phyloP scores from a whole-genome alignment of 352 stramenopile species.

The Phytophthora citricola region DNA sequence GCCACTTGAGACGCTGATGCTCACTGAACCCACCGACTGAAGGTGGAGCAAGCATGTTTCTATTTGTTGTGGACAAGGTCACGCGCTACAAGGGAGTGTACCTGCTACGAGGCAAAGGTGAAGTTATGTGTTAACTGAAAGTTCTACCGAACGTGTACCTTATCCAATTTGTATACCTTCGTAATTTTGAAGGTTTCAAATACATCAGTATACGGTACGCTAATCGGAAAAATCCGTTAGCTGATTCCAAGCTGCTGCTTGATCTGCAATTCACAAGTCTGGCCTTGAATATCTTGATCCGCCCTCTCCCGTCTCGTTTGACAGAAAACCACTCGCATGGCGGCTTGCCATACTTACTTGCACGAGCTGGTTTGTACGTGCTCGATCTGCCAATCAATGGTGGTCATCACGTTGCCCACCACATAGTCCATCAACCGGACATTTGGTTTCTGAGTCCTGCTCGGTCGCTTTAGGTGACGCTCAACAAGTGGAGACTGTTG shows the following conservation, averaged over 20 bases:
- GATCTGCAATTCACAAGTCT: constrained; percentile 16
- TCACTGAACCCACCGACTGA: too few species aligned
- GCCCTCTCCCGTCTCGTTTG: constrained; percentile 21
- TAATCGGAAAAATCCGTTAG: constrained; percentile 1
- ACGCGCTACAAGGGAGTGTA: too few species aligned
- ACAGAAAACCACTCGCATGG: constrained; percentile 10
- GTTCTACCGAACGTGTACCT: too few species aligned
- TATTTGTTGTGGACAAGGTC: too few species aligned
- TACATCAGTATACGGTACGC: too few species aligned
- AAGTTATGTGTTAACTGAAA: too few species aligned
- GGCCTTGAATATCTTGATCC: background rate
- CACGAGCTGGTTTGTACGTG: constrained; percentile 4
- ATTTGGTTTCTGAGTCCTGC: constrained; percentile 1
- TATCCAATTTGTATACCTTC: too few species aligned
- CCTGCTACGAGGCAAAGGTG: too few species aligned
- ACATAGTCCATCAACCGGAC: constrained; percentile 9
- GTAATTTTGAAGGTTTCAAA: too few species aligned
- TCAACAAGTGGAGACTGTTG: background rate
- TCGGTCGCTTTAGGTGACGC: background rate
- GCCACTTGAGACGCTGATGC: too few species aligned
- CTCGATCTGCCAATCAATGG: background rate
- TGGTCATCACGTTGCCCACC: background rate
- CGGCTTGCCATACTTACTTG: constrained; percentile 8
- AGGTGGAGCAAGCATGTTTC: too few species aligned
- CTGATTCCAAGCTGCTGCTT: constrained; percentile 21